Percentiles rank a stretch among this genome's conserved stretches.
Conservation (phyloP, 1,284 basidiomycete genomes). For the Volvariella surrecta region DNA sequence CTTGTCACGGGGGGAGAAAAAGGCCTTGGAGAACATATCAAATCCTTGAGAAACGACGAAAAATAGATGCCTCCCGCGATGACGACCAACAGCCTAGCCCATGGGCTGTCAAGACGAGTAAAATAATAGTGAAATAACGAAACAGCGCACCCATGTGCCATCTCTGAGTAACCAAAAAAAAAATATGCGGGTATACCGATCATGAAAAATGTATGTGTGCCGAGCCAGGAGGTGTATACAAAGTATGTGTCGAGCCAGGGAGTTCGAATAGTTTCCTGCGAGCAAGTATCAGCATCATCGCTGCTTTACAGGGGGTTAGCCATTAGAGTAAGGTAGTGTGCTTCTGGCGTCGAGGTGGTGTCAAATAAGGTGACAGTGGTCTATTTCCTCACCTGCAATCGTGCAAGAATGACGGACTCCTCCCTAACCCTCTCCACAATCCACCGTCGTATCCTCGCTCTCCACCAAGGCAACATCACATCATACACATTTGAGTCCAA, state of each 20-base stretch:
- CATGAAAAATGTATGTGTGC: constrained; percentile 95
- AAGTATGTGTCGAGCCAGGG: constrained; percentile 83
- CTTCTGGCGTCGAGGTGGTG: neutral
- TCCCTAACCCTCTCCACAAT: constrained; percentile 51
- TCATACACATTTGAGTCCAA: constrained; percentile 75
- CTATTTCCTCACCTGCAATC: constrained; percentile 53
- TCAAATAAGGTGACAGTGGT: neutral
- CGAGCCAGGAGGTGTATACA: constrained; percentile 83
- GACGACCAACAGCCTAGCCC: constrained; percentile 55
- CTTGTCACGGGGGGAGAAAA: constrained; percentile 87
- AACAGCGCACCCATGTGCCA: constrained; percentile 63
- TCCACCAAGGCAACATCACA: constrained; percentile 56
- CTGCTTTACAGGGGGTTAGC: neutral
- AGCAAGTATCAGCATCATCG: neutral
- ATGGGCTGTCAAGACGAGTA: neutral
- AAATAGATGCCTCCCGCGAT: constrained; percentile 80
- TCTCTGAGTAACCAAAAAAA: constrained; percentile 75
- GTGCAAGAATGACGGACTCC: constrained; percentile 63
- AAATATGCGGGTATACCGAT: constrained; percentile 79
- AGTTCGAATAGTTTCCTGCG: constrained; percentile 49
- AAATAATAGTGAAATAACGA: constrained; percentile 1
- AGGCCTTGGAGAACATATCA: constrained; percentile 87
- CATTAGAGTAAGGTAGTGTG: neutral
- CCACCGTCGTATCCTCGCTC: constrained; percentile 49
- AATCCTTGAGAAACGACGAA: constrained; percentile 83